Base-by-base conservation (phyloP, 768 basidiomycete species). In the Macrocybe gigantea region DNA sequence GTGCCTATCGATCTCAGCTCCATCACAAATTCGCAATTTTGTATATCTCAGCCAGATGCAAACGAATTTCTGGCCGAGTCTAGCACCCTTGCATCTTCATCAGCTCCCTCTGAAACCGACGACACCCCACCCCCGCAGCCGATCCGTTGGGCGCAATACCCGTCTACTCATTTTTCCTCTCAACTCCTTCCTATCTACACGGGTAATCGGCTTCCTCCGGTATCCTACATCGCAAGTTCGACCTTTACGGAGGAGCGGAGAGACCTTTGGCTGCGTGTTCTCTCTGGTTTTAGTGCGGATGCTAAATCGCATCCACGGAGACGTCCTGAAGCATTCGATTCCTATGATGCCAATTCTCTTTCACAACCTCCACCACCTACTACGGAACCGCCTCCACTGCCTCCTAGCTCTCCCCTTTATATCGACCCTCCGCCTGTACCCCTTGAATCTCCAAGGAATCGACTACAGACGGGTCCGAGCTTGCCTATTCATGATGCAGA, bases 101-200 rank as follows among this genome's bases (percentile, higher is more conserved):
- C 37, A 30, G 49, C 35, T 5, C 49, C 33, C 10, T 10, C 49
- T 11, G 39, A 50, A 35, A 36, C 43, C 10, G 10, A 32, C 44
- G 15, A 38, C 50, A 38, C 37, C 38, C 34, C 14, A 47, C 38
- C 2, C 7, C n/a, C 29, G 2, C 38, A 45, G 32, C 49, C 49
- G 9, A 60, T 55, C 33, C 72, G 84, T 45, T 88, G 87, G 86
- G 86, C 82, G 8, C 59, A 50, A 33, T 88, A 83, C 55, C 81
- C 84, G 3, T 60, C 68, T 34, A 72, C 73, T 7, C 72, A 79
- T 50, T 88, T 88, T 56, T 75, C 77, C 4, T 81, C 71, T 33
- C 63, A 70, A 36, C 69, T 71, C 30, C 76, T 88, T 11, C 77
- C 78, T 5, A 45, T 77, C 1, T 85, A 80, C 57, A 69, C 60